phyloP scores from a whole-genome alignment of 495 filamentous ascomycete genomes.

The Aspergillus indologenus region DNA sequence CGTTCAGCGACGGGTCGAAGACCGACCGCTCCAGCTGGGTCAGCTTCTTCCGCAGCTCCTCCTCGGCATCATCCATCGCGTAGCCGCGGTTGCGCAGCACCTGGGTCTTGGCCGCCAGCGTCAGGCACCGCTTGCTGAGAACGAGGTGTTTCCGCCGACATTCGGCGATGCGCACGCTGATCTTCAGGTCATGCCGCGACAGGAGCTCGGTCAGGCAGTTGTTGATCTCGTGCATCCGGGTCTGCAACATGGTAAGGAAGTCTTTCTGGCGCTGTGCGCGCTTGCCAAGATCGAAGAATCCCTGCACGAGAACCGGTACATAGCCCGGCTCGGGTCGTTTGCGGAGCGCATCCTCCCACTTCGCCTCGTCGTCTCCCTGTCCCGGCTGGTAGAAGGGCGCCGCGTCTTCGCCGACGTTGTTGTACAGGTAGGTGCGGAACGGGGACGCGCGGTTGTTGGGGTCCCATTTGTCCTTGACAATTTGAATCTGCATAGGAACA shows the following conservation, averaged over 20 bases:
- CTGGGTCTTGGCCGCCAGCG: conserved; percentile 87
- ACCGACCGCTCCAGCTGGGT: conserved; percentile 67
- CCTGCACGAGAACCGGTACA: conserved; percentile 69
- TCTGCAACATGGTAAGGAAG: conserved; percentile 68
- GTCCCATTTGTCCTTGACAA: conserved; percentile 82
- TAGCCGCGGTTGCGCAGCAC: conserved; percentile 89
- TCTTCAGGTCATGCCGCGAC: conserved; percentile 75
- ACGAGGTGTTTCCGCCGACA: conserved; percentile 76
- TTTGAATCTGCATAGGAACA: conserved; percentile 77
- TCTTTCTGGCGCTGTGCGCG: conserved; percentile 75
- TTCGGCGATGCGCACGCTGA: conserved; percentile 74
- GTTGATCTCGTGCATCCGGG: conserved; percentile 89
- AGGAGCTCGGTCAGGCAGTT: conserved; percentile 72
- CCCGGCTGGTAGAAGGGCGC: conserved; percentile 80
- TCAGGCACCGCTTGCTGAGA: conserved; percentile 75
- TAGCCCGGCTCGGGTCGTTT: conserved; percentile 75
- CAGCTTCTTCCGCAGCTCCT: conserved; percentile 84
- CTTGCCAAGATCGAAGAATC: conserved; percentile 68
- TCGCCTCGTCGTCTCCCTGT: conserved; percentile 71
- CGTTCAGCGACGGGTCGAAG: conserved; percentile 79
- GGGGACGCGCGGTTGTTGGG: conserved; percentile 64
- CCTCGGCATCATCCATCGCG: conserved; percentile 85
- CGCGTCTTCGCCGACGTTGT: conserved; percentile 73
- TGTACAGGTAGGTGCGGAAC: conserved; percentile 93
- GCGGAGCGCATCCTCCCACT: conserved; percentile 90